These are phyloP conservation scores for Fragilariopsis cylindrus DNA, from an alignment of 108 stramenopile genomes.

Conservation along the genomic window DNA sequence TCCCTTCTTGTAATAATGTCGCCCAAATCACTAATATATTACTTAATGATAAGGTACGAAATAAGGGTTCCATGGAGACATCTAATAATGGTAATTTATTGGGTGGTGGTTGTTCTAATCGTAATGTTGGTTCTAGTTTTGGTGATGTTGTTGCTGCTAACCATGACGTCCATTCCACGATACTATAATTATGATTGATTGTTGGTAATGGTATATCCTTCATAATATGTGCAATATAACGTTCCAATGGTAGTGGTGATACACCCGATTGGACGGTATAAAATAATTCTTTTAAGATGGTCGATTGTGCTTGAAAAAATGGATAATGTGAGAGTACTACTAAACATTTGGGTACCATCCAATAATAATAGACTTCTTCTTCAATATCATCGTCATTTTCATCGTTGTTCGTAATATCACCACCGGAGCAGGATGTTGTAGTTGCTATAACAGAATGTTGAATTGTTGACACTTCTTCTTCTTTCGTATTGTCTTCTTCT, in stretches of 20 bases:
- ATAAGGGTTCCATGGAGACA: conserved; percentile 81
- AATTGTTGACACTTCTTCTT: too few relatives aligned
- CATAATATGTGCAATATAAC: conserved; percentile 86
- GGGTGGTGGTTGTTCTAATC: conserved; percentile 55
- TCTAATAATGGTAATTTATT: conserved; percentile 75
- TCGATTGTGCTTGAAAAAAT: conserved; percentile 73
- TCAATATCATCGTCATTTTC: not conserved
- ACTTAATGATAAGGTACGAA: conserved; percentile 58
- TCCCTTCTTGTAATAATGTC: conserved; percentile 70
- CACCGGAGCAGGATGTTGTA: too few relatives aligned
- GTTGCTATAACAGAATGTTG: too few relatives aligned
- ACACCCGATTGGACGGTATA: conserved; percentile 51
- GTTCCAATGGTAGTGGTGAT: conserved; percentile 82
- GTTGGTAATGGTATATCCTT: conserved; percentile 84
- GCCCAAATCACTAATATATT: conserved; percentile 75
- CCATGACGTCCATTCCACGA: conserved; percentile 31
- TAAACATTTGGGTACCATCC: conserved; percentile 72
- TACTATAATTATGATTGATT: too few relatives aligned
- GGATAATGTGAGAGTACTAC: conserved; percentile 88
- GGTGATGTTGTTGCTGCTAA: conserved; percentile 9
- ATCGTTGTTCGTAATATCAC: too few relatives aligned
- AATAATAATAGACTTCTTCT: conserved; percentile 38
- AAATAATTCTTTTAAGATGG: conserved; percentile 75
- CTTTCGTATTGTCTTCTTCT: too few relatives aligned
- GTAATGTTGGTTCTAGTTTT: not conserved